Base-by-base conservation (phyloP, 2,329 filamentous ascomycete species). In the Celoporthe dispersa region DNA sequence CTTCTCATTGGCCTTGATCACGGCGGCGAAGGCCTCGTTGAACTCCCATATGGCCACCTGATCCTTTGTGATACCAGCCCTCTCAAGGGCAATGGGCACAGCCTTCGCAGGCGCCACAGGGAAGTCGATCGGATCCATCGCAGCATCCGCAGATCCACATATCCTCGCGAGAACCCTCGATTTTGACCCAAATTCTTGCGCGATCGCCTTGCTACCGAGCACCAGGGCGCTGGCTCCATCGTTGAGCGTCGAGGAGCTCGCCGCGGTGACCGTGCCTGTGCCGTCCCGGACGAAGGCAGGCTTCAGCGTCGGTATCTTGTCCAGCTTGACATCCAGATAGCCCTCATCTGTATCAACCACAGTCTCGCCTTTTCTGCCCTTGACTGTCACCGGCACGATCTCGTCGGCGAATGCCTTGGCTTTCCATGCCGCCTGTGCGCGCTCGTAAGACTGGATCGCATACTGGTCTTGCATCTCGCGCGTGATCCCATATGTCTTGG, bases 21-120 rank as follows among this genome's bases (percentile, higher is more conserved):
- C 94, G 5, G 93, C 93, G 37, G 96, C 95, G 79, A 99, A 99
- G 0, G 96, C 96, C 83, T 99, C 96, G 80, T 99, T 99, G 81
- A 99, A 97, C 80, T 98, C 96, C 95, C 96, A 98, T 31, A 98
- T 84, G 6, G 95, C 91, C 61, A 99, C 94, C 80, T 98, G 92
- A 62, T 97, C 92, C 81, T 94, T 94, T 73, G 89, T 93, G 74
- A 99, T 94, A 14, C 95, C 94, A 0, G 96, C 96, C 69, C 94
- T 88, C 81, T 94, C 88, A 65, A 99, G 86, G 14, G 94, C 94
- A 76, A 98, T 89, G 3, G 95, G 94, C 0, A 98, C 95, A 6
- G 95, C 95, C 81, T 97, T 94, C 53, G 96, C 88, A 0, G 96
- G 96, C 1, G 96, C 96, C 60, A 98, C 85, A 19, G 96, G 94